phyloP scores from a whole-genome alignment of 164 flowering plant species.

The Protea cynaroides region DNA sequence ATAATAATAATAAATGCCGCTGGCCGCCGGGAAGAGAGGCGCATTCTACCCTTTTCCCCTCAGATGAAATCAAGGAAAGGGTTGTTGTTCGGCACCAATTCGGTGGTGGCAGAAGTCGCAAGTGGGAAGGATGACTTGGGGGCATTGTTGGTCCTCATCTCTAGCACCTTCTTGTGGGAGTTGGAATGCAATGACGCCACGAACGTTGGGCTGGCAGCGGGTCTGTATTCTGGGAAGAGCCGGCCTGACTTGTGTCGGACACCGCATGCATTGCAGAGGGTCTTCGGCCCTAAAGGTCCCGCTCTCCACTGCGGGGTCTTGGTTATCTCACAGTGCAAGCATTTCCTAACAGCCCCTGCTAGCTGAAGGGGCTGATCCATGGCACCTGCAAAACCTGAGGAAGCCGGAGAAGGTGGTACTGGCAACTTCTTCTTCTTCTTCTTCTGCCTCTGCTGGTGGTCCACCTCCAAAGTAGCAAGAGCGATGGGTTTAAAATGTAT shows the following conservation, averaged over 20 bases:
- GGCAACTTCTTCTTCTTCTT: conserved; percentile 49
- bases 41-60: conserved; percentile 9
- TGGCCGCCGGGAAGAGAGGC: too few species aligned
- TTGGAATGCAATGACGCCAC: conserved; percentile 74
- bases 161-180: conserved; percentile 86
- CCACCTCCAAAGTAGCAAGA: conserved; percentile 5
- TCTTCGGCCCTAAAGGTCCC: conserved; percentile 95
- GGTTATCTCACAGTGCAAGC: conserved; percentile 87
- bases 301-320: conserved; percentile 98
- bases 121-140: conserved; percentile 4
- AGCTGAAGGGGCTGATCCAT: conserved; percentile 10
- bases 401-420: conserved; percentile 6
- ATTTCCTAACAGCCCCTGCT: conserved; percentile 44
- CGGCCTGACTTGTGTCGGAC: conserved; percentile 90
- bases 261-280: conserved; percentile 96
- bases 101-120: conserved; percentile 2
- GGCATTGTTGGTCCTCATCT: conserved; percentile 54
- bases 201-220: conserved; percentile 94
- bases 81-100: conserved; percentile 31
- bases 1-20: too few species aligned
- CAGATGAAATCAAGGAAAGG: conserved; percentile 23
- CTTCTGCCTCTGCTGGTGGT: conserved; percentile 29
- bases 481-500: conserved; percentile 16
- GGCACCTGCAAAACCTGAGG: background rate
- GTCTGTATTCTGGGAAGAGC: conserved; percentile 92